A percentile compares a stretch with the other conserved stretches of the same genome.
These are phyloP conservation scores for Pythium pyrilobum DNA, from an alignment of 352 stramenopile genomes.

Conservation along the genomic window DNA sequence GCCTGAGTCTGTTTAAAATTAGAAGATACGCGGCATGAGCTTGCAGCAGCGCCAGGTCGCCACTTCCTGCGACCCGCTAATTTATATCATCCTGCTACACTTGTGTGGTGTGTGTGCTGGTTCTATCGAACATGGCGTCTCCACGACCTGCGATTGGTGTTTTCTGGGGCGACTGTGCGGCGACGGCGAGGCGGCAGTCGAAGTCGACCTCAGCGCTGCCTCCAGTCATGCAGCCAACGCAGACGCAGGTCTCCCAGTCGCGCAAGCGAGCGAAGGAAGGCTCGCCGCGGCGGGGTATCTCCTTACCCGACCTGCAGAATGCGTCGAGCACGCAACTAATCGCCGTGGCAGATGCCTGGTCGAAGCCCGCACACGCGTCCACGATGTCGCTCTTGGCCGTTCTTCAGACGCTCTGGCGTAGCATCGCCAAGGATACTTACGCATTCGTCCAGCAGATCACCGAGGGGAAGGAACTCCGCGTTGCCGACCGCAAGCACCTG, in stretches of 20 bases:
- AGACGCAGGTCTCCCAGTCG: too few relatives aligned
- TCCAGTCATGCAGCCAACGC: too few relatives aligned
- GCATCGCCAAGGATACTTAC: conserved; percentile 31
- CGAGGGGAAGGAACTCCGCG: background rate
- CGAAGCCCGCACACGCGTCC: conserved; percentile 9
- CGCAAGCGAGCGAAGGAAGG: background rate
- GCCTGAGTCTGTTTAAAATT: conserved; percentile 53
- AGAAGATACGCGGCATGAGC: conserved; percentile 9
- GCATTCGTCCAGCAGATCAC: conserved; percentile 27
- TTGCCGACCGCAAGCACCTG: conserved; percentile 8
- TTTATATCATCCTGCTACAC: too few relatives aligned
- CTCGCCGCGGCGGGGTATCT: background rate
- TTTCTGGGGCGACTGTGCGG: conserved; percentile 15
- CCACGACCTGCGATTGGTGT: background rate
- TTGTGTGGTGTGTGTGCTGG: too few relatives aligned
- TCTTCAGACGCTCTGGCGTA: conserved; percentile 39
- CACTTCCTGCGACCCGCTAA: too few relatives aligned
- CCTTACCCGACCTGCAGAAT: background rate
- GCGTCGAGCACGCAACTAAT: background rate
- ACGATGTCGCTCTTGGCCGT: conserved; percentile 34
- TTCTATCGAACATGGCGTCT: too few relatives aligned
- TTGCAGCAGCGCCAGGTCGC: too few relatives aligned
- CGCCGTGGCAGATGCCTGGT: background rate
- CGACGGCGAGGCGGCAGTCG: too few relatives aligned
- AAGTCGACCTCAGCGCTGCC: too few relatives aligned